Base-by-base conservation (phyloP, 805 yeast genomes). In the Osmozyma mogii region DNA sequence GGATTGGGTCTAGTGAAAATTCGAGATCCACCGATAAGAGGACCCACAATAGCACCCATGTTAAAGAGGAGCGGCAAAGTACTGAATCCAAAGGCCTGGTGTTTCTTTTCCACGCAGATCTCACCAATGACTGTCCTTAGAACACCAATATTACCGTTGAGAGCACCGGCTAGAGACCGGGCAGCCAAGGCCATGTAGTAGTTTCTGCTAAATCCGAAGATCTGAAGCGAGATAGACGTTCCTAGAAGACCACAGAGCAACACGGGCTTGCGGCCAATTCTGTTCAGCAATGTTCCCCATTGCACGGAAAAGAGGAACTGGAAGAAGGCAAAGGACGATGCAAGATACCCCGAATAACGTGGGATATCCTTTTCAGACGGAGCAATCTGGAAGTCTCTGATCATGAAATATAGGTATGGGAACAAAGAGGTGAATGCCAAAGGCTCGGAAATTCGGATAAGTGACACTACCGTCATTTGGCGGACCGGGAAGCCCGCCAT, bases 141-240 rank as follows among this genome's bases (percentile, higher is more conserved):
- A n/a, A 77, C 81, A 1, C 78, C 75, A 6, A 75, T 70, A 45
- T 77, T 77, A 5, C 83, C 84, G 44, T 76, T 77, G 24, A 76
- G 50, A 2, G 68, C 51, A 0, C 84, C 84, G 54, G 71, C 66
- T 24, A 66, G 37, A 13, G 68, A 56, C 43, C 83, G 57, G 7
- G 82, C 72, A 9, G 56, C 43, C 3, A 77, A 40, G 0, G 82
- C 82, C 52, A 61, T 57, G 41, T 61, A 65, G 43, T 63, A 72
- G 44, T 65, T 70, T 12, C 50, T 55, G 9, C 78, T 54, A 38
- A 75, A 71, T 1, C 84, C 84, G 39, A 78, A 65, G 4, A 63
- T 29, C 17, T 73, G 34, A 34, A 72, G 48, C 6, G 74, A 59
- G 2, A 59, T n/a, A 4, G 67, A 55, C 1, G 79, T 65, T 8